Conservation (phyloP, 352 stramenopile genomes). For the Globisporangium nodosum region DNA sequence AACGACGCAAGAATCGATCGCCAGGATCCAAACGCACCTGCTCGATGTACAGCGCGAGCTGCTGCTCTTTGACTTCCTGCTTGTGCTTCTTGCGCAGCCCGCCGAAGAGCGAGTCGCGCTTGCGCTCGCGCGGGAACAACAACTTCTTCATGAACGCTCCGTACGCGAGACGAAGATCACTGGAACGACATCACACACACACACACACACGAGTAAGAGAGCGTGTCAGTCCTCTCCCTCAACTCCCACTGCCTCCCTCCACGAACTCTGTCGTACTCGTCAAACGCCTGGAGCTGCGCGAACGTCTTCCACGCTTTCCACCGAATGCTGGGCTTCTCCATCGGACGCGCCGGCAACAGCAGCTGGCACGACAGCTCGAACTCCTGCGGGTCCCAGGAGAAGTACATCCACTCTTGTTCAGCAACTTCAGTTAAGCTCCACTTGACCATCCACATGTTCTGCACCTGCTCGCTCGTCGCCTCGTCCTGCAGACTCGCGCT, state of each 20-base stretch:
- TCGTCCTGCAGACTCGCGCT: constrained; percentile 53
- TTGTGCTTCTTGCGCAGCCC: constrained; percentile 62
- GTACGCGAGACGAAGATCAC: constrained; percentile 49
- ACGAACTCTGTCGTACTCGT: constrained; percentile 41
- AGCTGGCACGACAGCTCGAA: constrained; percentile 74
- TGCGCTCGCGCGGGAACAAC: constrained; percentile 57
- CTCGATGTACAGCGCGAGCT: constrained; percentile 67
- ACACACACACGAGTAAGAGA: not conserved
- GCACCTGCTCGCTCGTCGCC: constrained; percentile 45
- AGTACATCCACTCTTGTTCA: constrained; percentile 7
- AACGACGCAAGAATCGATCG: constrained; percentile 2
- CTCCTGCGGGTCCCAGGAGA: constrained; percentile 25
- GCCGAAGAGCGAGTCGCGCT: constrained; percentile 66
- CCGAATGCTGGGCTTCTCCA: constrained; percentile 67
- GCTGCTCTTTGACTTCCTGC: constrained; percentile 63
- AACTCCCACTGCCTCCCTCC: not conserved
- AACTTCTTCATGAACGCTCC: constrained; percentile 51
- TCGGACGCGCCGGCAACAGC: constrained; percentile 32
- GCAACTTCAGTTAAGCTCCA: not conserved
- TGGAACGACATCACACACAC: constrained; percentile 9
- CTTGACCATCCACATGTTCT: not conserved
- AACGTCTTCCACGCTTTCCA: constrained; percentile 78
- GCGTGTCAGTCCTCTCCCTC: not conserved
- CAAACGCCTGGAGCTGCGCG: constrained; percentile 57
- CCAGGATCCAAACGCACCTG: constrained; percentile 21